Conservation (phyloP, 306 rosid species). For the Lathyrus tuberosus region DNA sequence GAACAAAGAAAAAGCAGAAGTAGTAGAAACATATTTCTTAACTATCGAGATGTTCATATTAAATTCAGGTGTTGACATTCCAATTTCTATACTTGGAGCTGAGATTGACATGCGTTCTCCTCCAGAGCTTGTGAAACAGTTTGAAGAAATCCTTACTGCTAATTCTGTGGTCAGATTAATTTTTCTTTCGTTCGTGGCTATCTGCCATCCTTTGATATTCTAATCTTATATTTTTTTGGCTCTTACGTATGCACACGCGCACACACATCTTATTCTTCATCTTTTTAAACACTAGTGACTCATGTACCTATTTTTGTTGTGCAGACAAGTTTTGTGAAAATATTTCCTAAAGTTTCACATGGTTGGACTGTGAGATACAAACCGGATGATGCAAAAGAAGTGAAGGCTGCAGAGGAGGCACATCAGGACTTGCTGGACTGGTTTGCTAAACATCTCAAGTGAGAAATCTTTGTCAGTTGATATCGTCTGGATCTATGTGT, state of each 20-base stretch:
- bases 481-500: background rate
- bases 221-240: background rate
- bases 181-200: background rate
- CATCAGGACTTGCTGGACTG: slow-evolving; percentile 54
- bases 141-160: slow-evolving; percentile 55
- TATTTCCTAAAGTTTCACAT: slow-evolving; percentile 53
- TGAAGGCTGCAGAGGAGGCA: slow-evolving; percentile 65
- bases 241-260: no score
- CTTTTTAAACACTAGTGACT: background rate
- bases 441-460: slow-evolving; percentile 49
- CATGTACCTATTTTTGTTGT: background rate
- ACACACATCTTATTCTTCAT: background rate
- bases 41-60: background rate
- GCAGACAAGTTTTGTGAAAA: slow-evolving; percentile 53
- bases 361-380: slow-evolving; percentile 62
- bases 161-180: slow-evolving; percentile 56
- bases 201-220: slow-evolving; percentile 1
- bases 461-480: slow-evolving; percentile 10
- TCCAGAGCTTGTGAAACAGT: slow-evolving; percentile 60
- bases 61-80: slow-evolving; percentile 62
- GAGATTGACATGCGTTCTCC: slow-evolving; percentile 60
- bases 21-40: slow-evolving; percentile 14
- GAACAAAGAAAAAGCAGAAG: background rate
- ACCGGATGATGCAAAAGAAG: slow-evolving; percentile 48
- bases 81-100: slow-evolving; percentile 63